Percentiles rank a stretch among this genome's conserved stretches.
Evolutionary conservation across 257 asterid genomes (phyloP).

Genomic region (Capsicum baccatum): DNA sequence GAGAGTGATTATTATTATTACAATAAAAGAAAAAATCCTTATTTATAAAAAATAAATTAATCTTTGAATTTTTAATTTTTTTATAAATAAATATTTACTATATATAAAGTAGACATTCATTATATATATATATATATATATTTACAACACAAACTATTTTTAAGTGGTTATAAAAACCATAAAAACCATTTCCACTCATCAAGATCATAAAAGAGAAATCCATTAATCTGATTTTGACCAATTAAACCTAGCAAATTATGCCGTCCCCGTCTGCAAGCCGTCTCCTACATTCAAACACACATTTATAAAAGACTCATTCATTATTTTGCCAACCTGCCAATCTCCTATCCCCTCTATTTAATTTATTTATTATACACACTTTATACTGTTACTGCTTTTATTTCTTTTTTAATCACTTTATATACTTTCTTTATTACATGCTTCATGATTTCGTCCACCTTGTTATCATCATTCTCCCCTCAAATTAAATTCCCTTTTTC

Average conservation of each 20-base stretch:
- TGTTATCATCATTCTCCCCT: not conserved
- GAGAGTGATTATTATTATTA: too few species aligned
- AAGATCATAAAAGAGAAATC: not conserved
- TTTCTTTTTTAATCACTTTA: conserved; percentile 15
- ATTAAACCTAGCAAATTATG: conserved; percentile 22
- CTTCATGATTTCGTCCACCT: conserved; percentile 31
- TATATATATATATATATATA: too few species aligned
- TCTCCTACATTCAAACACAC: conserved; percentile 6
- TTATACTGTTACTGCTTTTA: not conserved
- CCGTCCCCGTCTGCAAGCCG: conserved; percentile 19
- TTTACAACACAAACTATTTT: too few species aligned
- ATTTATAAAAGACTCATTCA: conserved; percentile 15
- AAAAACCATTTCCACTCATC: not conserved
- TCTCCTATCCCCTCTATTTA: not conserved
- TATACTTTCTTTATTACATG: not conserved
- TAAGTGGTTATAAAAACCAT: not conserved
- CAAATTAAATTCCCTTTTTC: not conserved
- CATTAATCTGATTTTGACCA: conserved; percentile 28
- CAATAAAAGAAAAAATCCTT: too few species aligned
- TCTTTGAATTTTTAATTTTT: too few species aligned
- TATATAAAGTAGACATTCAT: too few species aligned
- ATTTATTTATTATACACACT: not conserved
- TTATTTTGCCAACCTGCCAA: not conserved
- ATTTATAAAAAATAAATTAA: too few species aligned
- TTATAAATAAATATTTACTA: too few species aligned